Conservation (phyloP, 805 yeast species). For the Candida wancherniae region DNA sequence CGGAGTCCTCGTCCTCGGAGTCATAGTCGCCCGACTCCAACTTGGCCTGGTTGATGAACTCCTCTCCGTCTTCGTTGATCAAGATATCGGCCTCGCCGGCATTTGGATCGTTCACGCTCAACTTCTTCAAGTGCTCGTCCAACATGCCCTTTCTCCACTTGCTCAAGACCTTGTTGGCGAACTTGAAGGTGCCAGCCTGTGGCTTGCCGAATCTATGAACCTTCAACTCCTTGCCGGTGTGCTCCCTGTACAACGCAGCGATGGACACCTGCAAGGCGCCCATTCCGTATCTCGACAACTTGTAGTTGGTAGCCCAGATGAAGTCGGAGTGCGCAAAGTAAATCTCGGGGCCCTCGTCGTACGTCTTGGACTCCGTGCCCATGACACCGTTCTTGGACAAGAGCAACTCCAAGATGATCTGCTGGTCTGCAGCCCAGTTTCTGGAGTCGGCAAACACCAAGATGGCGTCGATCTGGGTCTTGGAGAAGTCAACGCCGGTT, state of each 20-base stretch:
- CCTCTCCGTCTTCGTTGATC: slow-evolving; percentile 41
- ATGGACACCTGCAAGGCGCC: slow-evolving; percentile 89
- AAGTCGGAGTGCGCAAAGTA: slow-evolving; percentile 90
- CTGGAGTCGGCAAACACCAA: slow-evolving; percentile 88
- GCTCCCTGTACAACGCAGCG: slow-evolving; percentile 79
- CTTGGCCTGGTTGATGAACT: slow-evolving; percentile 39
- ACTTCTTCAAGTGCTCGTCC: slow-evolving; percentile 64
- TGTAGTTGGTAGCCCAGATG: slow-evolving; percentile 89
- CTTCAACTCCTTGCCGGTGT: slow-evolving; percentile 74
- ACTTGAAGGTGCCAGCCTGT: slow-evolving; percentile 79
- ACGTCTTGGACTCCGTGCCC: slow-evolving; percentile 73
- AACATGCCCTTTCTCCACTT: slow-evolving; percentile 76
- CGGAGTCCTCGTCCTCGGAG: slow-evolving; percentile 28
- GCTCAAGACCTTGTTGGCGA: slow-evolving; percentile 71
- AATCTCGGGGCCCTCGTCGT: slow-evolving; percentile 73
- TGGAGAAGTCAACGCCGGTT: slow-evolving; percentile 57
- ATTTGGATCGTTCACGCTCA: slow-evolving; percentile 40
- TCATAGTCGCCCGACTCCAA: slow-evolving; percentile 32
- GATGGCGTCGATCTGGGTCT: slow-evolving; percentile 69
- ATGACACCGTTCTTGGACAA: slow-evolving; percentile 73
- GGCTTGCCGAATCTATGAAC: slow-evolving; percentile 89
- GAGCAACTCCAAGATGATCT: slow-evolving; percentile 76
- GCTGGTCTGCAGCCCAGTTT: slow-evolving; percentile 93
- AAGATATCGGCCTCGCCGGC: slow-evolving; percentile 40
- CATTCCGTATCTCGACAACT: slow-evolving; percentile 83